Evolutionary conservation across 129 eudicot genomes (phyloP).

Genomic region (Pittosporum tobira): DNA sequence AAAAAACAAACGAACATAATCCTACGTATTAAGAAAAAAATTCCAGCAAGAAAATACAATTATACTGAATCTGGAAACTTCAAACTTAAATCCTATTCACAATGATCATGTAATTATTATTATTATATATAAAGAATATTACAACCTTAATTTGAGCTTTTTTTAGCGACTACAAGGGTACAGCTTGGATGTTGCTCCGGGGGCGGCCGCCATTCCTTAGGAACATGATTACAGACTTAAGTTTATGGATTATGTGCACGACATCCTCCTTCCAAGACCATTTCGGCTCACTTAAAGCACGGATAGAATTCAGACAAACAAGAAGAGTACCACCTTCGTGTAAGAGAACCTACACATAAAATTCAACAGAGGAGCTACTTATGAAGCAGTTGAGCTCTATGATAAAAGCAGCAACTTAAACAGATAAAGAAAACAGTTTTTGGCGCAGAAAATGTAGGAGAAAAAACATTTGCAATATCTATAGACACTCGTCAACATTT

Average conservation of each 20-base stretch:
- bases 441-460: no score
- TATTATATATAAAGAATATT: no score
- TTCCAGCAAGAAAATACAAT: conserved; percentile 3
- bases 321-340: conserved; percentile 98
- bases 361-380: background rate
- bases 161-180: conserved; percentile 51
- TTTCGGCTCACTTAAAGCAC: conserved; percentile 68
- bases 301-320: conserved; percentile 88
- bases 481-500: no score
- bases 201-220: conserved; percentile 17
- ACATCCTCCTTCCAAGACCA: conserved; percentile 89
- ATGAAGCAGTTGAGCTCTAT: background rate
- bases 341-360: conserved; percentile 57
- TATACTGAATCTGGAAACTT: background rate
- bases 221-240: conserved; percentile 25
- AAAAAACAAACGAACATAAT: no score
- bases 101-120: background rate
- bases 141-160: conserved; percentile 14
- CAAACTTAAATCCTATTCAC: background rate
- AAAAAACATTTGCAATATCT: no score
- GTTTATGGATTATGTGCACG: conserved; percentile 24
- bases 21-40: no score
- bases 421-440: no score
- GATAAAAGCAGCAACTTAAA: background rate
- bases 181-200: conserved; percentile 38